Evolutionary conservation across 2,329 filamentous ascomycete species (phyloP), one percentile per base, ranked within the genome.

Genomic region (Xylariaceae sp.): DNA sequence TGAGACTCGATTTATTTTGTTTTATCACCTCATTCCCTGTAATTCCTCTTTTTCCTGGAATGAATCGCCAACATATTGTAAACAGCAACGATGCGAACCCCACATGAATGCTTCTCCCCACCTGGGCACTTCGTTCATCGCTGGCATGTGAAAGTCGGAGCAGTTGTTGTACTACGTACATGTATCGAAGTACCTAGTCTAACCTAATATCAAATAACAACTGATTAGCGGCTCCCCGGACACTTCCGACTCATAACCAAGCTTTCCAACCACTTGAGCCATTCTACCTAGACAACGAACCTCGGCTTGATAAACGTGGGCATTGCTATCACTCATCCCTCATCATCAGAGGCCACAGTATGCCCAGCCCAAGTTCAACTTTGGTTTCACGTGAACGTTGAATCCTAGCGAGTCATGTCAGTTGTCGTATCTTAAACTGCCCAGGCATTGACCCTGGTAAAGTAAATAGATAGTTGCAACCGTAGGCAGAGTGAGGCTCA

Each of bases 261-360:
- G 44, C 14, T 34, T 11, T 36, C 29, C 14, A n/a, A 31, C 8
- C 36, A 11, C 23, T 16, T 31, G 29, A 31, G 24, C 41, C 23
- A 29, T 33, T 24, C 36, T 19, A 19, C n/a, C n/a, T n/a, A n/a
- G n/a, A 40, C 4, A 14, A 43, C 28, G 40, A 43, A 47, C 57
- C 57, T 60, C 57, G 57, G 57, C 57, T 47, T 39, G 56, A 56
- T 28, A 48, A 37, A 31, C 24, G n/a, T n/a, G n/a, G n/a, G n/a
- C 29, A 24, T 46, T 7, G 17, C 24, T 21, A 16, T 31, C 17
- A n/a, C 23, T 41, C 43, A 44, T 48, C 43, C 44, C 31, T 28
- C 39, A 54, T 58, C 34, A 19, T n/a, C n/a, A n/a, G 16, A 28
- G 24, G 9, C 31, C 34, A 7, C 19, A 46, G n/a, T 28, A n/a